A percentile compares a stretch with the other conserved stretches of the same genome.
These are phyloP conservation scores for Venturia pyrina DNA, from an alignment of 2,329 filamentous ascomycete species.

Conservation along the genomic window DNA sequence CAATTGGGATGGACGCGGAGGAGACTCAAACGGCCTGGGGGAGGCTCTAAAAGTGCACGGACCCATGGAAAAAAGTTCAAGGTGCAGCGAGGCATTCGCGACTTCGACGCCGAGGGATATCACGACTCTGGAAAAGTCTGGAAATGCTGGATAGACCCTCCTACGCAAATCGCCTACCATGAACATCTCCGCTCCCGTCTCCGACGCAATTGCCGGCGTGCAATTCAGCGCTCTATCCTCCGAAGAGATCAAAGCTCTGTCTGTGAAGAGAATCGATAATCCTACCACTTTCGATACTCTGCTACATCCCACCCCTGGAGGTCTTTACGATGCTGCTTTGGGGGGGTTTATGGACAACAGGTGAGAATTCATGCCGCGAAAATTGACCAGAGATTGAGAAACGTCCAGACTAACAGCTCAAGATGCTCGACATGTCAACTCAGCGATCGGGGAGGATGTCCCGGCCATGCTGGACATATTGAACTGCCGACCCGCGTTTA, in stretches of 20 bases:
- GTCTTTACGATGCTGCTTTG: constrained; percentile 84
- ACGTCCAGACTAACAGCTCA: constrained; percentile 7
- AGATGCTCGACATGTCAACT: constrained; percentile 92
- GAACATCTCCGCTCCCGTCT: constrained; percentile 10
- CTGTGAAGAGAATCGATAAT: constrained; percentile 89
- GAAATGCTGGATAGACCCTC: background rate
- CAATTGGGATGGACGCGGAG: background rate
- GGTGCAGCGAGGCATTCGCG: background rate
- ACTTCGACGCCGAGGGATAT: background rate
- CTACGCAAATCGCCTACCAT: background rate
- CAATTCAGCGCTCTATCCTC: constrained; percentile 80
- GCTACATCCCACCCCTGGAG: constrained; percentile 78
- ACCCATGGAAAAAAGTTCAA: background rate
- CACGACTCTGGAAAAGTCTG: background rate
- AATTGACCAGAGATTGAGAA: background rate
- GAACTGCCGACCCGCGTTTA: constrained; percentile 89
- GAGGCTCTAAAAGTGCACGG: background rate
- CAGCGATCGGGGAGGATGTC: constrained; percentile 62
- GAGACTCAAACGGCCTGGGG: background rate
- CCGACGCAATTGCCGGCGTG: constrained; percentile 57
- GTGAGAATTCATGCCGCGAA: constrained; percentile 41
- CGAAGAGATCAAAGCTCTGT: constrained; percentile 77
- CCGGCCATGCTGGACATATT: constrained; percentile 91
- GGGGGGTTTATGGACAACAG: constrained; percentile 79
- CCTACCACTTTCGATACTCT: constrained; percentile 89